Evolutionary conservation across 371 early-diverging fungal genomes (phyloP).

Genomic region (Apophysomyces trapeziformis): DNA sequence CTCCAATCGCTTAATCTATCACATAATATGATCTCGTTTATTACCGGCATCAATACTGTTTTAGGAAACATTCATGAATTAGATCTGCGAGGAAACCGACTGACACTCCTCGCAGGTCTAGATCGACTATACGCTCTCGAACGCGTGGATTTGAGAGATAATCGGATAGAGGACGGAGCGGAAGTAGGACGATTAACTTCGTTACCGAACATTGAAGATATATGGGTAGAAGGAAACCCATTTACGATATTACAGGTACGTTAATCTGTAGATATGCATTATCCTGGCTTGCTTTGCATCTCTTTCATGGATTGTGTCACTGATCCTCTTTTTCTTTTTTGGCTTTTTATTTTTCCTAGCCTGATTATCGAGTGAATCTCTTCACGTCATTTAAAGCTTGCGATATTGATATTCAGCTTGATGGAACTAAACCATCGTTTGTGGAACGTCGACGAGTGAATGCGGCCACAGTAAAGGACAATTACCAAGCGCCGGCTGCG

Average conservation of each 20-base stretch:
- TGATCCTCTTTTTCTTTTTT: too few relatives aligned
- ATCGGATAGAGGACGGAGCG: slow-evolving; percentile 61
- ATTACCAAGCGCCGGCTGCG: slow-evolving; percentile 24
- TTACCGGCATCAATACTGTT: slow-evolving; percentile 64
- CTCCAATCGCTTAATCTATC: slow-evolving; percentile 65
- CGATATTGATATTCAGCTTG: slow-evolving; percentile 56
- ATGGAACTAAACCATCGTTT: slow-evolving; percentile 61
- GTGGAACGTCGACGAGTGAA: slow-evolving; percentile 49
- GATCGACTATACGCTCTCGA: slow-evolving; percentile 76
- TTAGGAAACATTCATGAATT: slow-evolving; percentile 71
- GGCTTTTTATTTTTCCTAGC: slow-evolving; percentile 23
- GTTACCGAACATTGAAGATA: slow-evolving; percentile 60
- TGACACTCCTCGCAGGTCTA: slow-evolving; percentile 67
- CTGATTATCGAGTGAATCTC: slow-evolving; percentile 61
- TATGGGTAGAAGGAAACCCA: slow-evolving; percentile 68
- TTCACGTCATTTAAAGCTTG: slow-evolving; percentile 55
- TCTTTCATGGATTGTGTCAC: not conserved
- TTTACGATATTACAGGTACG: slow-evolving; percentile 57
- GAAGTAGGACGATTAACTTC: slow-evolving; percentile 62
- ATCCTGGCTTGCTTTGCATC: not conserved
- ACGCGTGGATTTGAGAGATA: slow-evolving; percentile 69
- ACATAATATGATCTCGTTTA: slow-evolving; percentile 66
- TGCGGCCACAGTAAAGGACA: slow-evolving; percentile 10
- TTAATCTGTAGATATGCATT: slow-evolving; percentile 8
- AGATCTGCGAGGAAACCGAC: slow-evolving; percentile 67